Evolutionary conservation across 1,284 basidiomycete genomes (phyloP).

Genomic region (Naganishia albida): DNA sequence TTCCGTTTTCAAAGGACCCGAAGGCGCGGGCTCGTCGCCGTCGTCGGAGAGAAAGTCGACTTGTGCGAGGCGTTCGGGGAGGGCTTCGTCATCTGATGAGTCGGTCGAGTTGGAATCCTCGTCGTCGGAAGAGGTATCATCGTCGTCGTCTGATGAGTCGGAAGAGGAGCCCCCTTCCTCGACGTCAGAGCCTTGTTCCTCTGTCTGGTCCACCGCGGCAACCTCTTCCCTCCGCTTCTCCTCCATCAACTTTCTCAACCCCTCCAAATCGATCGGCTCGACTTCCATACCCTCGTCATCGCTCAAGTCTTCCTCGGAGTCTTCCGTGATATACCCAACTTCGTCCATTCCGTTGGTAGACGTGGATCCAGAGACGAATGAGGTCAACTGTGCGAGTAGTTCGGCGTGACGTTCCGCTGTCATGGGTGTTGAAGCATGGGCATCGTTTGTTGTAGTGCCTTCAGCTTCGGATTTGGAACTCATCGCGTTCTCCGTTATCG

Average conservation of each 20-base stretch:
- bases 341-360: slow-evolving; percentile 9
- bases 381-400: slow-evolving; percentile 32
- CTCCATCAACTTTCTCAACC: slow-evolving; percentile 15
- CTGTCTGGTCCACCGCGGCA: not conserved
- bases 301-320: slow-evolving; percentile 31
- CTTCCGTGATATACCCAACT: slow-evolving; percentile 32
- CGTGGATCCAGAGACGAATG: slow-evolving; percentile 7
- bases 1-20: slow-evolving; percentile 47
- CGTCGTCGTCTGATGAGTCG: slow-evolving; percentile 24
- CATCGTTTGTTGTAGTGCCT: not conserved
- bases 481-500: too few species aligned
- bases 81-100: slow-evolving; percentile 13
- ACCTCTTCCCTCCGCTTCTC: not conserved
- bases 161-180: slow-evolving; percentile 11
- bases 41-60: slow-evolving; percentile 35
- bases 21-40: slow-evolving; percentile 29
- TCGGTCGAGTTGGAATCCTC: slow-evolving; percentile 19
- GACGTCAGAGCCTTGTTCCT: not conserved
- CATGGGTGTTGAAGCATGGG: slow-evolving; percentile 21
- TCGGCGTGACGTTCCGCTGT: slow-evolving; percentile 20
- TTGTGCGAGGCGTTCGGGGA: slow-evolving; percentile 20
- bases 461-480: too few species aligned
- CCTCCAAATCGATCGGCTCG: slow-evolving; percentile 17
- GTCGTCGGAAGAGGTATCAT: slow-evolving; percentile 23
- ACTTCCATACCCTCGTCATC: slow-evolving; percentile 14